Conservation (phyloP, 108 stramenopile genomes). For the Discostella pseudostelligera region DNA sequence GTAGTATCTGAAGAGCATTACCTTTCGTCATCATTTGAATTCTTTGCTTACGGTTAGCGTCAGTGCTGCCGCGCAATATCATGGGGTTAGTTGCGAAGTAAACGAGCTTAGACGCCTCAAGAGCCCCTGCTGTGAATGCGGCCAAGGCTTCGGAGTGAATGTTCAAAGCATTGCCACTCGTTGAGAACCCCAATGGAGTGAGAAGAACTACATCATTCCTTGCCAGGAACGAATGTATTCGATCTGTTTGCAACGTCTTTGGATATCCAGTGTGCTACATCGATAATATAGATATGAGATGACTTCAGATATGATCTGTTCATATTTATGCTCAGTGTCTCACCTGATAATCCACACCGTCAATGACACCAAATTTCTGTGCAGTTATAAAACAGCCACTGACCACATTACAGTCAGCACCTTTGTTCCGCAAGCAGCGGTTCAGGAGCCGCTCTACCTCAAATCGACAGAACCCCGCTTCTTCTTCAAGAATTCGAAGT, state of each 20-base stretch:
- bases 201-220: constrained; percentile 61
- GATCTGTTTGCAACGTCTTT: constrained; percentile 38
- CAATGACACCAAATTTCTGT: constrained; percentile 48
- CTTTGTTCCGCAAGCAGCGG: constrained; percentile 43
- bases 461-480: constrained; percentile 63
- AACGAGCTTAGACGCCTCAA: constrained; percentile 56
- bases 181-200: constrained; percentile 53
- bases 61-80: constrained; percentile 38
- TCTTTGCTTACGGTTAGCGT: constrained; percentile 40
- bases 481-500: constrained; percentile 56
- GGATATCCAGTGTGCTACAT: constrained; percentile 47
- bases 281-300: not conserved
- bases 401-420: constrained; percentile 61
- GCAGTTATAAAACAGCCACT: constrained; percentile 64
- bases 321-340: not conserved
- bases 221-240: constrained; percentile 34
- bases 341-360: constrained; percentile 50
- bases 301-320: not conserved
- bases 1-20: constrained; percentile 34
- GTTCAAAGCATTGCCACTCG: constrained; percentile 52
- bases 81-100: constrained; percentile 54
- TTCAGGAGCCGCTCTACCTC: constrained; percentile 63
- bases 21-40: constrained; percentile 50
- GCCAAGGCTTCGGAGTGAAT: constrained; percentile 58
- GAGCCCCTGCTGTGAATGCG: constrained; percentile 51